These are phyloP conservation scores for Pisolithus orientalis DNA, from an alignment of 768 basidiomycete genomes.

Conservation along the genomic window DNA sequence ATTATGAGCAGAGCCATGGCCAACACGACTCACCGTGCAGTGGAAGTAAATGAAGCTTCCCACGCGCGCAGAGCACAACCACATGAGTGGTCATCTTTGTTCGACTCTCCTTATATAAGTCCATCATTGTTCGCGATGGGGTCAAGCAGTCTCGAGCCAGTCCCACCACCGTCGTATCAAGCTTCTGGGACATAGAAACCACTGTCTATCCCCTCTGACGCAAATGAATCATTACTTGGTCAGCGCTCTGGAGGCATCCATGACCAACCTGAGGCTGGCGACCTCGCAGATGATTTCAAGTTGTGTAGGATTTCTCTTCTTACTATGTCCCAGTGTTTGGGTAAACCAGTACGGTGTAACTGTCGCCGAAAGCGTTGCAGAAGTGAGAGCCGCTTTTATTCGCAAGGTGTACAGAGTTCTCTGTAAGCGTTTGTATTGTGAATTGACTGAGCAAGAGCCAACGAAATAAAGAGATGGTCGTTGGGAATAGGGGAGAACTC, in stretches of 20 bases:
- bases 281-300: constrained; percentile 93
- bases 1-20: too few relatives aligned
- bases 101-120: background rate
- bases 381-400: constrained; percentile 82
- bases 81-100: too few relatives aligned
- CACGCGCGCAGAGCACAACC: too few relatives aligned
- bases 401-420: constrained; percentile 90
- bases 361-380: constrained; percentile 68
- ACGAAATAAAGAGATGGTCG: background rate
- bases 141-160: constrained; percentile 41
- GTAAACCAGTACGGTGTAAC: constrained; percentile 67
- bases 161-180: constrained; percentile 55
- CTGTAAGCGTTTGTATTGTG: constrained; percentile 42
- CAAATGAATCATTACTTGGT: constrained; percentile 52
- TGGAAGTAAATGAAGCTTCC: too few relatives aligned
- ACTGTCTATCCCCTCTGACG: constrained; percentile 30
- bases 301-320: constrained; percentile 31
- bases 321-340: constrained; percentile 4
- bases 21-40: too few relatives aligned
- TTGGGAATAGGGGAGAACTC: constrained; percentile 11
- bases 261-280: constrained; percentile 67
- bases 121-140: constrained; percentile 35
- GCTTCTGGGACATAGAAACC: constrained; percentile 34
- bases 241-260: constrained; percentile 49
- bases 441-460: too few relatives aligned